A percentile compares a stretch with the other conserved stretches of the same genome.
These are phyloP conservation scores for Myotisia sp. DNA, from an alignment of 2,329 filamentous ascomycete species.

Conservation along the genomic window DNA sequence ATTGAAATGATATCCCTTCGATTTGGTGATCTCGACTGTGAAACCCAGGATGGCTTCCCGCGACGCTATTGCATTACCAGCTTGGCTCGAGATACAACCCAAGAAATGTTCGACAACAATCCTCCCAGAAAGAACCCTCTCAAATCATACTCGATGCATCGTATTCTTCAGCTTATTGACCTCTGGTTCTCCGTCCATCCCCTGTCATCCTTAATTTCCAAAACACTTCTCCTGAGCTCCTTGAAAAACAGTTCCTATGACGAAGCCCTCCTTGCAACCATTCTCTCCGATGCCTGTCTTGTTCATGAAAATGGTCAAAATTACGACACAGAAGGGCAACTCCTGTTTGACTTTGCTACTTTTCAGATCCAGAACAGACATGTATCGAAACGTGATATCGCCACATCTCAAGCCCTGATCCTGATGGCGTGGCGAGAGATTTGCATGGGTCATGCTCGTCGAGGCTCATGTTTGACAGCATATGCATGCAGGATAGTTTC, in stretches of 20 bases:
- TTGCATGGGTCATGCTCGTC: constrained; percentile 7
- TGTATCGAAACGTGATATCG: constrained; percentile 4
- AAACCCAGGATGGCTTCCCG: constrained; percentile 6
- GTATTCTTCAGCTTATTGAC: constrained; percentile 9
- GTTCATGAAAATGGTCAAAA: constrained; percentile 8
- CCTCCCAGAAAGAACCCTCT: constrained; percentile 5
- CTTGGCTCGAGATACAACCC: constrained; percentile 6
- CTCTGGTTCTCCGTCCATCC: constrained; percentile 9
- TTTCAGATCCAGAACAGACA: constrained; percentile 6
- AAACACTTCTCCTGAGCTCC: constrained; percentile 7
- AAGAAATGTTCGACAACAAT: constrained; percentile 7
- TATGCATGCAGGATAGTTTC: constrained; percentile 8
- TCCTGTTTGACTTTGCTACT: constrained; percentile 6
- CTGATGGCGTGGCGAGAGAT: constrained; percentile 8
- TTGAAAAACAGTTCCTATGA: constrained; percentile 8
- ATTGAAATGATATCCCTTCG: constrained; percentile 9
- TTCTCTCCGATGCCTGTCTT: constrained; percentile 7
- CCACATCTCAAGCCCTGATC: constrained; percentile 8
- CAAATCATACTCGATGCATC: constrained; percentile 8
- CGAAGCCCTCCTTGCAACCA: constrained; percentile 7
- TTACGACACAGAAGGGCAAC: constrained; percentile 4
- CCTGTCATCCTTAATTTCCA: constrained; percentile 6
- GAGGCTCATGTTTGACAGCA: constrained; percentile 5
- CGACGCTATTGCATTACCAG: constrained; percentile 9
- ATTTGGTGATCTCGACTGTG: constrained; percentile 7